Evolutionary conservation across 306 rosid genomes (phyloP).

Genomic region (Geum urbanum): DNA sequence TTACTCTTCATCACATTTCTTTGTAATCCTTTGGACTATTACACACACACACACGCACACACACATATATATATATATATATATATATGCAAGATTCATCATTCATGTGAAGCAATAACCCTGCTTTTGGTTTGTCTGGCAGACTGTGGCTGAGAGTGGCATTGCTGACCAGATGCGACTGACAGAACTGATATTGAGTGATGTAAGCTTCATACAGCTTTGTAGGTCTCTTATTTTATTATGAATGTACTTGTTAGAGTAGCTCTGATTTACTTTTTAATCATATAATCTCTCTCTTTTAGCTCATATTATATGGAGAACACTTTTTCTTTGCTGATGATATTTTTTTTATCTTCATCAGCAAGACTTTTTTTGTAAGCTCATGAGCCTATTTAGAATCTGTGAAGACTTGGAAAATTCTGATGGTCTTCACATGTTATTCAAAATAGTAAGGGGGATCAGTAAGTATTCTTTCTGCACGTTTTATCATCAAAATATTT

Average conservation of each 20-base stretch:
- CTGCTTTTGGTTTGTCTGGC: constrained; percentile 23
- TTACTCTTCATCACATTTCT: background rate
- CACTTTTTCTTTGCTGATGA: background rate
- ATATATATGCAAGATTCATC: background rate
- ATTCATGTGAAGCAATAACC: background rate
- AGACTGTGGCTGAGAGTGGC: constrained; percentile 85
- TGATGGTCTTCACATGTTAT: constrained; percentile 89
- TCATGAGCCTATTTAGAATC: constrained; percentile 63
- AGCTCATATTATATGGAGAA: background rate
- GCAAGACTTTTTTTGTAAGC: constrained; percentile 83
- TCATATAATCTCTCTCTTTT: background rate
- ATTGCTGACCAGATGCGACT: constrained; percentile 86
- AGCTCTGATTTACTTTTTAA: background rate
- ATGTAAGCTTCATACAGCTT: constrained; percentile 60
- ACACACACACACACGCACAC: too few relatives aligned
- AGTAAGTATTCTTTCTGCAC: constrained; percentile 54
- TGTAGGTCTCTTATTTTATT: constrained; percentile 14
- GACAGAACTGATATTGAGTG: constrained; percentile 64
- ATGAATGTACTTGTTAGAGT: constrained; percentile 1
- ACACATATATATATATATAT: too few relatives aligned
- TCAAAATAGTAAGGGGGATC: constrained; percentile 85
- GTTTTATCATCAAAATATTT: constrained; percentile 5
- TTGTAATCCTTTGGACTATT: background rate
- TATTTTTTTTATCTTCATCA: constrained; percentile 23
- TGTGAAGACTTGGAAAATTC: constrained; percentile 75